Conservation (phyloP, 129 eudicot species). For the Apium graveolens region DNA sequence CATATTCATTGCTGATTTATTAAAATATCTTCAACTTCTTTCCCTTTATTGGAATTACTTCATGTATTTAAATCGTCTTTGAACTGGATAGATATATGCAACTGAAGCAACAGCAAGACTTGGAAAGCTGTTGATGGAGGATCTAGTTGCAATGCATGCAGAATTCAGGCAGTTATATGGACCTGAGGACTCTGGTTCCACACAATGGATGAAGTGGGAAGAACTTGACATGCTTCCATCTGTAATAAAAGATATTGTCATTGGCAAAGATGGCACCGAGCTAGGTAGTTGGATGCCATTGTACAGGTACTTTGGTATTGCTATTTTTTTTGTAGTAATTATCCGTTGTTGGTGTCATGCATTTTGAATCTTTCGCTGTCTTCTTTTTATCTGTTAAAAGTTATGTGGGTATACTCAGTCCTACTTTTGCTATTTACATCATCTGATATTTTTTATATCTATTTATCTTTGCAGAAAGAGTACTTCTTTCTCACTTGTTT, state of each 20-base stretch:
- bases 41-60: background rate
- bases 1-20: background rate
- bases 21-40: background rate
- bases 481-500: too few species aligned
- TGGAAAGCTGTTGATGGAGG: slow-evolving; percentile 85
- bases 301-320: slow-evolving; percentile 50
- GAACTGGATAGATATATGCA: slow-evolving; percentile 58
- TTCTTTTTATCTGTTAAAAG: background rate
- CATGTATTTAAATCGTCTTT: background rate
- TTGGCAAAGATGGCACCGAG: slow-evolving; percentile 63
- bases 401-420: too few species aligned
- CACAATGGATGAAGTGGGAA: slow-evolving; percentile 67
- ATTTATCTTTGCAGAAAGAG: too few species aligned
- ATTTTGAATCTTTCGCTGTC: background rate
- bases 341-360: background rate
- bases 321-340: background rate
- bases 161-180: slow-evolving; percentile 79
- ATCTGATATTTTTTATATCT: too few species aligned
- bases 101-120: slow-evolving; percentile 73
- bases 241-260: slow-evolving; percentile 40
- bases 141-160: slow-evolving; percentile 73
- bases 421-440: too few species aligned
- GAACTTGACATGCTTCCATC: slow-evolving; percentile 70
- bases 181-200: slow-evolving; percentile 39
- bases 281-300: slow-evolving; percentile 74